phyloP scores from a whole-genome alignment of 169 alveolate genomes.

The Theileria equi region DNA sequence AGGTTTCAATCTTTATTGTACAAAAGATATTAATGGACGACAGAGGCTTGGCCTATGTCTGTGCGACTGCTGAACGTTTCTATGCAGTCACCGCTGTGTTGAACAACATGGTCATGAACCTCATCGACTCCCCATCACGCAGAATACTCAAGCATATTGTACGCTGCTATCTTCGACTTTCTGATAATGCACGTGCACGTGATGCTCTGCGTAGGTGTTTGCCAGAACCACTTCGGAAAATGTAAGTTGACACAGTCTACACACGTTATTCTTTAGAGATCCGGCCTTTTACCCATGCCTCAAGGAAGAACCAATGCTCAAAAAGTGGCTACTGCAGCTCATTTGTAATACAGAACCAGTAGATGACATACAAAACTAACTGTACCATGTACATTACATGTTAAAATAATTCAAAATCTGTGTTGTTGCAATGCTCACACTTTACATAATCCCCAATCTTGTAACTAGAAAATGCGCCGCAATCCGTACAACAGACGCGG shows the following conservation, averaged over 20 bases:
- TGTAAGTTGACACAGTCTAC: slow-evolving; percentile 14
- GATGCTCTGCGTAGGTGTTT: slow-evolving; percentile 84
- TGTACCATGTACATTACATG: background rate
- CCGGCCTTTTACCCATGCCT: slow-evolving; percentile 75
- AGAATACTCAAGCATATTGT: slow-evolving; percentile 93
- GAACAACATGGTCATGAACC: slow-evolving; percentile 88
- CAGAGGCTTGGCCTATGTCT: slow-evolving; percentile 91
- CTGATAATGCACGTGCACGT: slow-evolving; percentile 91
- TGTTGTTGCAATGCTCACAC: slow-evolving; percentile 10
- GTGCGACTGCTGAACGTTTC: slow-evolving; percentile 97
- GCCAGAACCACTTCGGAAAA: slow-evolving; percentile 72
- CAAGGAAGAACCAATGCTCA: slow-evolving; percentile 76
- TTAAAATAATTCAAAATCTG: background rate
- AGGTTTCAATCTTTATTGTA: slow-evolving; percentile 96
- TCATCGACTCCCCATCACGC: slow-evolving; percentile 86
- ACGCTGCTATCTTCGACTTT: slow-evolving; percentile 94
- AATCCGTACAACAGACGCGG: background rate
- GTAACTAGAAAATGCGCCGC: background rate
- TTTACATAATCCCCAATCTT: slow-evolving; percentile 14
- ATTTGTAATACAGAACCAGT: slow-evolving; percentile 66
- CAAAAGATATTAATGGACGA: slow-evolving; percentile 96
- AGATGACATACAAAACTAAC: slow-evolving; percentile 7
- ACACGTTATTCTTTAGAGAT: slow-evolving; percentile 32
- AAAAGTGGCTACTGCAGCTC: slow-evolving; percentile 75
- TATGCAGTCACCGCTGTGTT: slow-evolving; percentile 94